Percentiles rank a stretch among this genome's conserved stretches.
phyloP scores from a whole-genome alignment of 1,139 yeast species.

The Hemisphaericaspora xylofermentans region DNA sequence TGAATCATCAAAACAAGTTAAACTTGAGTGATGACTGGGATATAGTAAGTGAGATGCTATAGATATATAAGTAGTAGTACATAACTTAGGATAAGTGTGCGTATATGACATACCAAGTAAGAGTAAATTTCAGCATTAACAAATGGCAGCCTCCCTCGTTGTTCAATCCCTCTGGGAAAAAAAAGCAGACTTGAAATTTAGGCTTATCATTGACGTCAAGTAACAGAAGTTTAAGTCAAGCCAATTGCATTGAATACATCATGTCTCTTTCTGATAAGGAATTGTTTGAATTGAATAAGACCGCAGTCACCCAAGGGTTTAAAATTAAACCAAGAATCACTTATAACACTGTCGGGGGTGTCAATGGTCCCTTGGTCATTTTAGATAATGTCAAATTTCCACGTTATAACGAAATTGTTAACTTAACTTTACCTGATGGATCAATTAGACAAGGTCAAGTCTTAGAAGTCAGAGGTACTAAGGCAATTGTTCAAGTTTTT shows the following conservation, averaged over 20 bases:
- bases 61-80: conserved; percentile 5
- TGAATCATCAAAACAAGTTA: conserved; percentile 30
- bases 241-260: conserved; percentile 4
- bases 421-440: conserved; percentile 95
- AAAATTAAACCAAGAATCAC: conserved; percentile 85
- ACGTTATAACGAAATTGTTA: conserved; percentile 93
- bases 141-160: too few relatives aligned
- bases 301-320: conserved; percentile 90
- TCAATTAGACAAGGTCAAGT: conserved; percentile 95
- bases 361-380: conserved; percentile 96
- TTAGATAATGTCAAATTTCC: conserved; percentile 96
- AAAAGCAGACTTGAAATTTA: background rate
- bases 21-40: conserved; percentile 40
- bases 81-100: background rate
- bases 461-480: conserved; percentile 92
- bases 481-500: conserved; percentile 97
- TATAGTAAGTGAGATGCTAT: conserved; percentile 34
- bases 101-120: background rate
- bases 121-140: background rate
- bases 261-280: conserved; percentile 53
- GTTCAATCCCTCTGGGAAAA: background rate
- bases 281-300: conserved; percentile 76
- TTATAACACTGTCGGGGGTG: conserved; percentile 96
- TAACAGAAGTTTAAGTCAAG: too few relatives aligned
- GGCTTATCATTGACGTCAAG: background rate